Base-by-base conservation (phyloP, 2,329 filamentous ascomycete species). In the Penicillium capsulatum region DNA sequence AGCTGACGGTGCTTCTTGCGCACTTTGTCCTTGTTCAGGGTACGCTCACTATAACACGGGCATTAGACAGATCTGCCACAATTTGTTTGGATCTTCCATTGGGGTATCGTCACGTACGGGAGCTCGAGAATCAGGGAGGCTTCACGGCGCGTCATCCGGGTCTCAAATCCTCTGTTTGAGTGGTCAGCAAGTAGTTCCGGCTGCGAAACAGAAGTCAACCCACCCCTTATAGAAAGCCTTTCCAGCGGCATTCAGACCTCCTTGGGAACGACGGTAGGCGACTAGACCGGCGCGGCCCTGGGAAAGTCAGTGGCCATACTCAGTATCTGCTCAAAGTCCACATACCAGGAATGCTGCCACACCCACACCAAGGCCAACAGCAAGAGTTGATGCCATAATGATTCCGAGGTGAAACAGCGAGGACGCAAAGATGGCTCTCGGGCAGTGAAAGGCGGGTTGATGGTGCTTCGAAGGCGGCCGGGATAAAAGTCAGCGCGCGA, bases 1-100 rank as follows among this genome's bases (percentile, higher is more conserved):
- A 97, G 80, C 38, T 83, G 88, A 50, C 92, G 84, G 70, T 98
- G 92, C 55, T 90, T 88, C 72, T 96, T 96, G 63, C 92, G 87
- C 57, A 98, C 75, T 63, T 94, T 92, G 32, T 97, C 91, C 69
- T 94, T 94, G 43, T 83, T 92, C 47, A 96, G 64, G 55, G 82
- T 80, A 47, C 89, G 80, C 70, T 98, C 92, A 50, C 90, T 97
- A 20, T 20, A 7, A 7, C 5, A 19, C 20, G 6, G 10, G n/a
- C 11, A 11, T 28, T 11, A 47, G 19, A n/a, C 19, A 46, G 8
- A 22, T n/a, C 4, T 15, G 7, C 36, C 14, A 14, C 3, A 9
- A 28, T 17, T 6, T 14, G 24, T 26, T 16, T 32, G n/a, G 11
- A 26, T 4, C 8, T 17, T 40, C 34, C n/a, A 15, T 19, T 31